Conservation (phyloP, 805 yeast species). For the Yarrowia yakushimensis region DNA sequence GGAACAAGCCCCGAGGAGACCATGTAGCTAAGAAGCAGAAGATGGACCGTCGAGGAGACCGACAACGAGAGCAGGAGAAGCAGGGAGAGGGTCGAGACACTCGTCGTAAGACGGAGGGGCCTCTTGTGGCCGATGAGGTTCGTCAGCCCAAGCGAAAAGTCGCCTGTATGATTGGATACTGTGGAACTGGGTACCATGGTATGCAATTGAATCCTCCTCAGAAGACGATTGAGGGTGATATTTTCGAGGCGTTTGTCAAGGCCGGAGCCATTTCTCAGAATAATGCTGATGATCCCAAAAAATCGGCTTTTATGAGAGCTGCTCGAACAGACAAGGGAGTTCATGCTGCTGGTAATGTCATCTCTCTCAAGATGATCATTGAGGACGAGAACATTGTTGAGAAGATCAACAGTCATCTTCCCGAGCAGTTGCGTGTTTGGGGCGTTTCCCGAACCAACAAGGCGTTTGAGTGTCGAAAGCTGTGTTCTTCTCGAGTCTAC, state of each 20-base stretch:
- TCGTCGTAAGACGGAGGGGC: slow-evolving; percentile 10
- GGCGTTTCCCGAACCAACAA: slow-evolving; percentile 85
- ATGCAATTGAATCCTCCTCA: slow-evolving; percentile 90
- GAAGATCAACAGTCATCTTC: slow-evolving; percentile 71
- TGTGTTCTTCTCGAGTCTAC: slow-evolving; percentile 94
- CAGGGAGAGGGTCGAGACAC: slow-evolving; percentile 11
- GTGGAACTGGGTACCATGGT: slow-evolving; percentile 96
- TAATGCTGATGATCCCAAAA: slow-evolving; percentile 83
- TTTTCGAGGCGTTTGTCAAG: slow-evolving; percentile 74
- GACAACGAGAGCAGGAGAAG: not conserved
- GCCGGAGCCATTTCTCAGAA: slow-evolving; percentile 88
- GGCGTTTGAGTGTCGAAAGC: slow-evolving; percentile 88
- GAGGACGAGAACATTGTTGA: slow-evolving; percentile 73
- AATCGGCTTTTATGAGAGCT: slow-evolving; percentile 65
- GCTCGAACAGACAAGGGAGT: slow-evolving; percentile 91
- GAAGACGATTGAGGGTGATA: slow-evolving; percentile 85
- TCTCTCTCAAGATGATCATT: slow-evolving; percentile 76
- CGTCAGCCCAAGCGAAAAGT: slow-evolving; percentile 71
- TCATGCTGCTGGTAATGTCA: slow-evolving; percentile 93
- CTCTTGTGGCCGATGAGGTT: slow-evolving; percentile 28
- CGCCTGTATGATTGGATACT: slow-evolving; percentile 86
- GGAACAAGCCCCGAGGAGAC: slow-evolving; percentile 15
- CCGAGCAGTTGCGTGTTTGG: slow-evolving; percentile 89
- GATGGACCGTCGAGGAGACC: slow-evolving; percentile 14
- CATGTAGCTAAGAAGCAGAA: slow-evolving; percentile 5